Evolutionary conservation across 208 protist genomes (phyloP).

Genomic region (Wallacemonas sp.): DNA sequence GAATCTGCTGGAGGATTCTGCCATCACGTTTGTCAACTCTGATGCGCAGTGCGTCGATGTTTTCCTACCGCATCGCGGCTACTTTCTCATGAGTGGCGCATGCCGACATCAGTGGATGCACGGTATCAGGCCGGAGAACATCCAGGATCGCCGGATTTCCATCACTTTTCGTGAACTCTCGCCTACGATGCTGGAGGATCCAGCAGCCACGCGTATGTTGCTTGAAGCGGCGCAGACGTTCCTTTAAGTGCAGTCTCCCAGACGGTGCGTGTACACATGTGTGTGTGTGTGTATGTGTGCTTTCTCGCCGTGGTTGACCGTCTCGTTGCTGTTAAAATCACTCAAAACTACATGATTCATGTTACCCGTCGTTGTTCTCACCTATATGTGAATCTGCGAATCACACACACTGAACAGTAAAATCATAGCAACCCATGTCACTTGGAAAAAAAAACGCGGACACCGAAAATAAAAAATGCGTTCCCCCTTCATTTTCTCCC

Average conservation of each 20-base stretch:
- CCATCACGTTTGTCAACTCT: slow-evolving; percentile 82
- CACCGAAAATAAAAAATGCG: too few species aligned
- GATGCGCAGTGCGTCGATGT: slow-evolving; percentile 56
- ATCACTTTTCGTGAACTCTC: slow-evolving; percentile 83
- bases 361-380: too few species aligned
- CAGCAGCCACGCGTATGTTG: slow-evolving; percentile 27
- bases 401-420: too few species aligned
- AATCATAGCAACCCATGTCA: too few species aligned
- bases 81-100: slow-evolving; percentile 74
- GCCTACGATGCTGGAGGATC: slow-evolving; percentile 44
- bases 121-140: slow-evolving; percentile 69
- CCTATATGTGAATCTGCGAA: too few species aligned
- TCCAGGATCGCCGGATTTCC: slow-evolving; percentile 70
- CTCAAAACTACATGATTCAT: too few species aligned
- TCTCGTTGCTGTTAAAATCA: too few species aligned
- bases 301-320: too few species aligned
- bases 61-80: slow-evolving; percentile 61
- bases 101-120: slow-evolving; percentile 87
- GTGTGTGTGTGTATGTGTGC: slow-evolving; percentile 6
- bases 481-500: too few species aligned
- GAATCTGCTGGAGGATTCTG: slow-evolving; percentile 66
- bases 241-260: slow-evolving; percentile 32
- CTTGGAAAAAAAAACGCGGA: too few species aligned
- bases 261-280: neutral
- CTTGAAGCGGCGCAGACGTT: slow-evolving; percentile 45